Conservation (phyloP, 225 moss, liverwort and hornwort genomes). For the Straminergon stramineum region DNA sequence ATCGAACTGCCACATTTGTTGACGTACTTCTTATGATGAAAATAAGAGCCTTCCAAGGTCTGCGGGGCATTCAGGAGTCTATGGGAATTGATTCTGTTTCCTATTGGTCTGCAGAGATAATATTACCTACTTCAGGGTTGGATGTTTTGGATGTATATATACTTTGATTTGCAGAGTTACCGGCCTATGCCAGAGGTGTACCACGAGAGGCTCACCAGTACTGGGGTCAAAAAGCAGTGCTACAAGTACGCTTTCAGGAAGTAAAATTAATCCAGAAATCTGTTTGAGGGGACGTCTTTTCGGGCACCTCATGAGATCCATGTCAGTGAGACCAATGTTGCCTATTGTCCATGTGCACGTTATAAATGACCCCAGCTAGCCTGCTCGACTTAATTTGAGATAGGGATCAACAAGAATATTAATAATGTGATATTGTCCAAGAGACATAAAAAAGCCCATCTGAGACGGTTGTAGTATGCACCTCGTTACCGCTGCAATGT, state of each 20-base stretch:
- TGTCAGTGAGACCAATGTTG: neutral
- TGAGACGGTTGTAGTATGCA: neutral
- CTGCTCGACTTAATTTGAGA: neutral
- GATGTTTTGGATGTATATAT: neutral
- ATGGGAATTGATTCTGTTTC: neutral
- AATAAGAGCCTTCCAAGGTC: neutral
- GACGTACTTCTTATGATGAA: neutral
- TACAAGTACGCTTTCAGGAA: neutral
- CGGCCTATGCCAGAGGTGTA: neutral
- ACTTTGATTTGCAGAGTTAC: neutral
- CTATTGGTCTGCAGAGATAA: neutral
- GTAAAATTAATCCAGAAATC: neutral
- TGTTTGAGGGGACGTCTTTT: too few species aligned
- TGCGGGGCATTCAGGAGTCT: neutral
- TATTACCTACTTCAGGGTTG: neutral
- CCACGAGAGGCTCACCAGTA: neutral
- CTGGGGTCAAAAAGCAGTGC: neutral
- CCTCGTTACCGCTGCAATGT: neutral
- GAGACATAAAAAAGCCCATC: neutral
- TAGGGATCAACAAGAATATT: neutral
- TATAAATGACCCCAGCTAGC: neutral
- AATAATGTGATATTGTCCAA: neutral
- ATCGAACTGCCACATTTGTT: neutral
- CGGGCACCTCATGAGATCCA: neutral
- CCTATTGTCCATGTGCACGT: neutral